phyloP scores from a whole-genome alignment of 345 rosid species.

The Diplotaxis tenuifolia region DNA sequence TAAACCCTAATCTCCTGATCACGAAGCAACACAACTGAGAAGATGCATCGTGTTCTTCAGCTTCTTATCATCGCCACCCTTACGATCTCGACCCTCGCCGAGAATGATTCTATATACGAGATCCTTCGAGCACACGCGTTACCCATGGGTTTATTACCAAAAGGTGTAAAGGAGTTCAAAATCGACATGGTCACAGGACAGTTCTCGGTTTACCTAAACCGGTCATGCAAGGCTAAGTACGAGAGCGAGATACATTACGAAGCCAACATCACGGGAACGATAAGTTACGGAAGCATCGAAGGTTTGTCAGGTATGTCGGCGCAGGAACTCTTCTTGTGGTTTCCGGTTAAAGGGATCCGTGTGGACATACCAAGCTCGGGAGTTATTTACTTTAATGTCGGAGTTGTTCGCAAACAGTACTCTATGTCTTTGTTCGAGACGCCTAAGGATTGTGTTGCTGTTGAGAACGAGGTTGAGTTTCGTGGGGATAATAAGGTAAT shows the following conservation, averaged over 20 bases:
- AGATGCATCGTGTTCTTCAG: conserved; percentile 20
- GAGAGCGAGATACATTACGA: conserved; percentile 86
- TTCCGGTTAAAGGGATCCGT: too few relatives aligned
- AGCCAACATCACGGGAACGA: conserved; percentile 60
- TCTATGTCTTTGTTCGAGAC: conserved; percentile 76
- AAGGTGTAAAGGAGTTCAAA: conserved; percentile 55
- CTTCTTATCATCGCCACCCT: conserved; percentile 17
- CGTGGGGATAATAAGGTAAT: conserved; percentile 4
- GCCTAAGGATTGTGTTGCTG: conserved; percentile 58
- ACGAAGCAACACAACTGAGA: not conserved
- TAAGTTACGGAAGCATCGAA: conserved; percentile 70
- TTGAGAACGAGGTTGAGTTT: conserved; percentile 1
- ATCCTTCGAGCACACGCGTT: conserved; percentile 54
- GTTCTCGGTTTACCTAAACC: conserved; percentile 68
- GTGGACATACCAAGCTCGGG: conserved; percentile 85
- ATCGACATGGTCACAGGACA: conserved; percentile 46
- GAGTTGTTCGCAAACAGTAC: conserved; percentile 75
- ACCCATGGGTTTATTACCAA: conserved; percentile 79
- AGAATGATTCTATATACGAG: conserved; percentile 54
- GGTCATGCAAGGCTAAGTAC: conserved; percentile 79
- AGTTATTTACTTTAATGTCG: conserved; percentile 79
- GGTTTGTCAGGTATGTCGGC: conserved; percentile 69
- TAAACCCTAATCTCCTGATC: conserved; percentile 42
- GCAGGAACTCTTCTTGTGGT: conserved; percentile 75
- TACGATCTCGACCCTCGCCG: conserved; percentile 18